A percentile compares a stretch with the other conserved stretches of the same genome.
phyloP scores from a whole-genome alignment of 2,329 filamentous ascomycete genomes.

The Kalmusia sp. region DNA sequence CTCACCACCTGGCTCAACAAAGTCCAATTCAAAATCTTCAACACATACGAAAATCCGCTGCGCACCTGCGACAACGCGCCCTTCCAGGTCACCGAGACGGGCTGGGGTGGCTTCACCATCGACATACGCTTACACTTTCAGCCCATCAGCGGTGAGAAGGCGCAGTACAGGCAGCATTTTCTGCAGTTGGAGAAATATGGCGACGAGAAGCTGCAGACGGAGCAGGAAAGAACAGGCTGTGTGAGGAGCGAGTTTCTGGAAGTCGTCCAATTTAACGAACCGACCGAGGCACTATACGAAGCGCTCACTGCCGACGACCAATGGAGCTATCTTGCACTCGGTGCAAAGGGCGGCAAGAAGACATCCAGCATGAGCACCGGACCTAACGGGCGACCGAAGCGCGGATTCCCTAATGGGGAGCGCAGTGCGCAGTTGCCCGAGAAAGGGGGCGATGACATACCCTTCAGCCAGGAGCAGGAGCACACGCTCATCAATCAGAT shows the following conservation, averaged over 20 bases:
- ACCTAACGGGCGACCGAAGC: constrained; percentile 40
- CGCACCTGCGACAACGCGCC: constrained; percentile 77
- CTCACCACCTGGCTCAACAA: constrained; percentile 96
- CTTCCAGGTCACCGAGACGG: constrained; percentile 89
- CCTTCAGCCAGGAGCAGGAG: constrained; percentile 46
- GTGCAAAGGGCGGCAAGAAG: constrained; percentile 52
- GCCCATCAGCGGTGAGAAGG: constrained; percentile 87
- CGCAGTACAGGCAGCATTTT: constrained; percentile 93
- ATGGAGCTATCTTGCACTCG: constrained; percentile 52
- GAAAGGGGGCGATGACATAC: constrained; percentile 40
- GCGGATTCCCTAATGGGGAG: constrained; percentile 45
- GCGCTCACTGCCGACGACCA: constrained; percentile 78
- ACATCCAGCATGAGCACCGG: constrained; percentile 31
- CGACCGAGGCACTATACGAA: constrained; percentile 90
- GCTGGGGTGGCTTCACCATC: constrained; percentile 98
- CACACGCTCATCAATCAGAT: constrained; percentile 37
- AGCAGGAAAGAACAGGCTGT: constrained; percentile 59
- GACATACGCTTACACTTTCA: constrained; percentile 94
- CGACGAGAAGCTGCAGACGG: constrained; percentile 69
- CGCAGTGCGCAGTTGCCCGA: constrained; percentile 44
- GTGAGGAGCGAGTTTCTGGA: constrained; percentile 86
- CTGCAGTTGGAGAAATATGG: constrained; percentile 91
- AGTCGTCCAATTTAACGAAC: constrained; percentile 96
- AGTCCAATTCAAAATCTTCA: constrained; percentile 97
- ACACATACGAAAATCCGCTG: constrained; percentile 91